Evolutionary conservation across 164 flowering plant species (phyloP).

Genomic region (Magnolia changhungtana): DNA sequence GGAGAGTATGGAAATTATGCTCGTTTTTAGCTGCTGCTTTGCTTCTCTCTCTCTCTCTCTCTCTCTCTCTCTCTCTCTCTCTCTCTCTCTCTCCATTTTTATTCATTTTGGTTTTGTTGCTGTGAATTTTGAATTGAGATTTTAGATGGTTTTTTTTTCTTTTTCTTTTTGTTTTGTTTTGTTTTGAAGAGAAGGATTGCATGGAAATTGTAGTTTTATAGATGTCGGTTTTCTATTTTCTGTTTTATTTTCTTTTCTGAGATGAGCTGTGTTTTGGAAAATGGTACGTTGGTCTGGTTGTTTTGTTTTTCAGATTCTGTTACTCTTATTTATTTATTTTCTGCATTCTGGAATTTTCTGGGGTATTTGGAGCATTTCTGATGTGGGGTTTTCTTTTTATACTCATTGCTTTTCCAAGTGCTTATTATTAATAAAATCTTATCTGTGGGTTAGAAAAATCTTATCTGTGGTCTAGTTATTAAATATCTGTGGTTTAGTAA

Average conservation of each 20-base stretch:
- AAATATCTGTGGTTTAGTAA: too few relatives aligned
- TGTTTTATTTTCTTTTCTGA: neutral
- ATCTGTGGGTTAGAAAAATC: too few relatives aligned
- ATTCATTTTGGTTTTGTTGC: neutral
- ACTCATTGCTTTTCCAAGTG: too few relatives aligned
- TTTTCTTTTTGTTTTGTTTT: too few relatives aligned
- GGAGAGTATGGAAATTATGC: slow-evolving; percentile 1
- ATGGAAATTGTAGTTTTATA: neutral
- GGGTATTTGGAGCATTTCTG: neutral
- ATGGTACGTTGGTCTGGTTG: neutral
- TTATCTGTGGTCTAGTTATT: too few relatives aligned
- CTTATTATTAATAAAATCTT: too few relatives aligned
- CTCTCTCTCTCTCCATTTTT: too few relatives aligned
- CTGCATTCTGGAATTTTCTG: neutral
- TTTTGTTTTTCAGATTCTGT: neutral
- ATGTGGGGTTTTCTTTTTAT: too few relatives aligned
- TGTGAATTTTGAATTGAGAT: neutral
- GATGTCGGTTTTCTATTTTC: neutral
- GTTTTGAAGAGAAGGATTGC: neutral
- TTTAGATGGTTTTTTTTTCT: too few relatives aligned
- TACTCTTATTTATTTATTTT: neutral
- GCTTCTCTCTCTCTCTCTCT: neutral
- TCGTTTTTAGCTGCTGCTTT: neutral
- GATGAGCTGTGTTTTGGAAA: neutral
- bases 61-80: too few relatives aligned